Evolutionary conservation across 345 rosid genomes (phyloP).

Genomic region (Hypericum perforatum): DNA sequence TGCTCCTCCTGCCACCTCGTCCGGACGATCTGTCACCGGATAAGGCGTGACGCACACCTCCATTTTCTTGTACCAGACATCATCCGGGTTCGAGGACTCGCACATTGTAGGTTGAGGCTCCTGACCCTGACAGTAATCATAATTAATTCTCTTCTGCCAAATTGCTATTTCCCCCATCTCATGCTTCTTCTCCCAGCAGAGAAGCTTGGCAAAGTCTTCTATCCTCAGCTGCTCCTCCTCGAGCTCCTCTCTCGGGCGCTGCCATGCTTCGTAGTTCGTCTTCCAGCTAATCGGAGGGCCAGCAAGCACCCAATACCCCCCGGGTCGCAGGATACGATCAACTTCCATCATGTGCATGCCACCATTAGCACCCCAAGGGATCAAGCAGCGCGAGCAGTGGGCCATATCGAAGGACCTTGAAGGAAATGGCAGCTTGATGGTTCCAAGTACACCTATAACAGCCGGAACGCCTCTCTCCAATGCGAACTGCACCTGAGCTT

Average conservation of each 20-base stretch:
- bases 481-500: slow-evolving; percentile 26
- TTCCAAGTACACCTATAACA: slow-evolving; percentile 25
- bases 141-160: slow-evolving; percentile 22
- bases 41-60: slow-evolving; percentile 20
- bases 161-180: slow-evolving; percentile 25
- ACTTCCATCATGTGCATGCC: slow-evolving; percentile 30
- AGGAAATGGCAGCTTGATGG: slow-evolving; percentile 25
- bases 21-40: slow-evolving; percentile 9
- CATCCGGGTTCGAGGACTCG: slow-evolving; percentile 19
- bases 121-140: slow-evolving; percentile 12
- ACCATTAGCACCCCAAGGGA: slow-evolving; percentile 27
- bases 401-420: slow-evolving; percentile 28
- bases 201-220: slow-evolving; percentile 22
- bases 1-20: slow-evolving; percentile 30
- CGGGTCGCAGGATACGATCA: slow-evolving; percentile 26
- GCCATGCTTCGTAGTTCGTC: slow-evolving; percentile 22
- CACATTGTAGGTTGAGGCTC: slow-evolving; percentile 15
- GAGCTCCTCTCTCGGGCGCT: slow-evolving; percentile 23
- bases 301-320: slow-evolving; percentile 29
- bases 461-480: slow-evolving; percentile 32
- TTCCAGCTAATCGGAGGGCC: slow-evolving; percentile 27
- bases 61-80: slow-evolving; percentile 26
- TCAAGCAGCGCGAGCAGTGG: slow-evolving; percentile 26
- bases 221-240: slow-evolving; percentile 20
- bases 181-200: slow-evolving; percentile 30